Conservation (phyloP, 1,284 basidiomycete species). For the Leccinum pachyderme region DNA sequence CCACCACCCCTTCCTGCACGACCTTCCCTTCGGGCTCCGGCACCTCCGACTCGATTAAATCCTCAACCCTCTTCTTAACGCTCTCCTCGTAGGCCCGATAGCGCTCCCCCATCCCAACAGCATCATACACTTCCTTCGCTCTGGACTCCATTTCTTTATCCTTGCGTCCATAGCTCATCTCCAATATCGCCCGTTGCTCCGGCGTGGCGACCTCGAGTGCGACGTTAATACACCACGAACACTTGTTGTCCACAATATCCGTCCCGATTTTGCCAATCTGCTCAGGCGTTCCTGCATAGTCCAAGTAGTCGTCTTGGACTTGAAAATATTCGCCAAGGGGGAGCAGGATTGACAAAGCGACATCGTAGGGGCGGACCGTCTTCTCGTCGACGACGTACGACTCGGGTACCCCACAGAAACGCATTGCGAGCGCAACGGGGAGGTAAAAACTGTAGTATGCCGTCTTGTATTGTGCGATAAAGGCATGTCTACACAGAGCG, state of each 20-base stretch:
- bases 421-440: conserved; percentile 93
- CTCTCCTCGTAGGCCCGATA: conserved; percentile 71
- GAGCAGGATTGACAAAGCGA: conserved; percentile 83
- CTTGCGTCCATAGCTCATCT: conserved; percentile 90
- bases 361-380: conserved; percentile 65
- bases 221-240: conserved; percentile 96
- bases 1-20: conserved; percentile 23
- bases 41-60: conserved; percentile 53
- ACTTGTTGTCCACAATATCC: conserved; percentile 99
- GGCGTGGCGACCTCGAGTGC: conserved; percentile 67
- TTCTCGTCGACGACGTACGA: conserved; percentile 36
- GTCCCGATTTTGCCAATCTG: conserved; percentile 97
- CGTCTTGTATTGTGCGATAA: conserved; percentile 98
- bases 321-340: conserved; percentile 99
- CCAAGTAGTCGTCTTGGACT: conserved; percentile 97
- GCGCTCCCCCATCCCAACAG: conserved; percentile 56
- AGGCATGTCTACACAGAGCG: conserved; percentile 66
- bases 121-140: conserved; percentile 70
- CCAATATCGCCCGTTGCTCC: conserved; percentile 56
- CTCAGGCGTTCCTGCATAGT: conserved; percentile 89
- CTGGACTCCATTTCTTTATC: conserved; percentile 50
- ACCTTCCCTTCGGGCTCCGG: conserved; percentile 42
- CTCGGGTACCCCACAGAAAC: conserved; percentile 71
- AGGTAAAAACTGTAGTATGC: conserved; percentile 99
- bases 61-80: conserved; percentile 56